Base-by-base conservation (phyloP, 257 asterid genomes). In the Fraxinus anomala region DNA sequence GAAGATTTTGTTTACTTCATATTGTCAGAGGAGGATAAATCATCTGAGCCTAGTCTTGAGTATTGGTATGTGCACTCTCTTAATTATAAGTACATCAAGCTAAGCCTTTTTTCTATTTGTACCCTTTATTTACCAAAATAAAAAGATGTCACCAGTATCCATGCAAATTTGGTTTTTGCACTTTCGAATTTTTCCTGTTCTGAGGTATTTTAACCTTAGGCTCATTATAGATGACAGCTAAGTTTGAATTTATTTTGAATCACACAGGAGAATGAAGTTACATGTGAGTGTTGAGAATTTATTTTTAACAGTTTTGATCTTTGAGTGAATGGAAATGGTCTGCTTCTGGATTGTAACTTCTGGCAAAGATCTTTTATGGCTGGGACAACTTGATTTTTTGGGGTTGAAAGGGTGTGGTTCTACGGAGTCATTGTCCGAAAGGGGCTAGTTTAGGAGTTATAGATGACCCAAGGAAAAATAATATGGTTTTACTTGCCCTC, bases 1-100 rank as follows among this genome's bases (percentile, higher is more conserved):
- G 99, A 96, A 92, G 98, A 96, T 86, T 96, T 96, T 61, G 97
- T 93, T 67, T 92, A 96, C 81, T 96, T 96, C 90, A 96, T 96
- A 80, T 88, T 96, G 90, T 93, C 99, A 17, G 99, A 96, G 89
- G 99, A 96, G 88, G 98, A 93, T 87, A 96, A 96, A 86, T 86
- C 98, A 76, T 96, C 98, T 17, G 98, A 92, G 82, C 99, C 97
- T 78, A 91, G 98, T 83, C 98, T 96, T 79, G 99, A 93, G 72
- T 96, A 91, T 75, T 96, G 99, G 99, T 96, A 81, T 68, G 94
- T 86, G 59, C 70, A 36, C 63, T 59, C 28, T 8, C 28, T 23
- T 59, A 9, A 59, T 1, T n/a, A 59, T 59, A 21, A 21, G 30
- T 21, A 63, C 33, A 63, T 23, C 36, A 11, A 63, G 69, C 69